Evolutionary conservation across 345 rosid genomes (phyloP), one percentile per base, ranked within the genome.

Genomic region (Dipteronia sinensis): DNA sequence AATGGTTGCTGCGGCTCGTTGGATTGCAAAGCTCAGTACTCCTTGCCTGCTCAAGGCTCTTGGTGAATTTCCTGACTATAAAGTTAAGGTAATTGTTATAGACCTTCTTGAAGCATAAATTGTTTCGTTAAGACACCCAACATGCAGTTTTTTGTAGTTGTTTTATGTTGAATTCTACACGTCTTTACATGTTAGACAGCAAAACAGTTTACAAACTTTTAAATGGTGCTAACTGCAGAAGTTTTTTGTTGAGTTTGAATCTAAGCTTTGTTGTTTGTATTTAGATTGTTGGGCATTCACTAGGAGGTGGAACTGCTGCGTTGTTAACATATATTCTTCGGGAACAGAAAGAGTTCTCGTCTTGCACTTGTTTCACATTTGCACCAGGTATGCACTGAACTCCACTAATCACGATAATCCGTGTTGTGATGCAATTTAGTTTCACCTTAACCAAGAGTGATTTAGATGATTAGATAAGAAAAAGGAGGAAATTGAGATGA

Each of bases 1-100:
- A 83, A 96, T 96, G 99, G 99, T 92, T 86, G 99, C 99, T 83
- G 98, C 99, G 51, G 98, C 98, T 80, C 93, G 94, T 25, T 96
- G 98, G 98, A 96, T 94, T 86, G 97, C 99, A 65, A 94, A 94
- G 80, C 91, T 94, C 17, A 88, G 92, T 82, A 85, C 91, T 83
- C 95, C 99, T 74, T 92, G 85, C 85, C 84, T 96, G 76, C 84
- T 88, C 19, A 89, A 88, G 74, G 97, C 90, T 19, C 89, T 92
- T 73, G 77, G 73, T 72, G 97, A 94, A 71, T 79, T 82, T 83
- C 98, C 97, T 9, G 91, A 87, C 81, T 90, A 85, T 83, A 86
- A 86, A 76, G 81, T 94, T 78, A 91, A 92, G 99, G 99, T 96
- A 86, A 85, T 61, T 67, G 58, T 73, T 72, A 44, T 56, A 1